A percentile compares a stretch with the other conserved stretches of the same genome.
Evolutionary conservation across 2,329 filamentous ascomycete genomes (phyloP).

Genomic region (Sporothrix variecibatus): DNA sequence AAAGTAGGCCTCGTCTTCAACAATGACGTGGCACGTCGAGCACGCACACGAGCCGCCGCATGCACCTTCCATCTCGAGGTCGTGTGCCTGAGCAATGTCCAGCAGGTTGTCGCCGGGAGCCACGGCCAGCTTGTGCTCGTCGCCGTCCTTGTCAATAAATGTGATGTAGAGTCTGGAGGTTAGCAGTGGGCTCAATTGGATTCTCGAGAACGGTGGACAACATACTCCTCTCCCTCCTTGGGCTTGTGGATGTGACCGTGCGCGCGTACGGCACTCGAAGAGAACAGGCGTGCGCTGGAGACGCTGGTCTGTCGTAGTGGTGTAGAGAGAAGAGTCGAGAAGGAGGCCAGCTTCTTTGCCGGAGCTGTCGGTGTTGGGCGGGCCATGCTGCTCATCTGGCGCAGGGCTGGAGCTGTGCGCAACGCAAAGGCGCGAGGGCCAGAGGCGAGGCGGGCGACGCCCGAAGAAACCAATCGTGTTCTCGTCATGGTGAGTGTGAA

Average conservation of each 20-base stretch:
- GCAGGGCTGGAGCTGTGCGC: background rate
- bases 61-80: constrained; percentile 97
- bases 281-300: constrained; percentile 52
- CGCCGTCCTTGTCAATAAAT: constrained; percentile 88
- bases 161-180: constrained; percentile 77
- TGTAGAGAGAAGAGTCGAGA: background rate
- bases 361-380: background rate
- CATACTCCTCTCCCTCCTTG: constrained; percentile 86
- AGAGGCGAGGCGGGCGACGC: background rate
- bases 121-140: constrained; percentile 75
- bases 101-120: constrained; percentile 87
- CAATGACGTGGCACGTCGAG: constrained; percentile 90
- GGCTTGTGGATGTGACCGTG: constrained; percentile 85
- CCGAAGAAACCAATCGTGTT: constrained; percentile 6
- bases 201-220: background rate
- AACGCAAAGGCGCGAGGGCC: background rate
- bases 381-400: background rate
- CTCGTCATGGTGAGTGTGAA: background rate
- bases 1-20: constrained; percentile 70
- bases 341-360: background rate
- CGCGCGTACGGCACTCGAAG: constrained; percentile 57
- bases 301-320: background rate
- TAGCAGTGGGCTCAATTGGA: background rate
- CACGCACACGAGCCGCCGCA: constrained; percentile 94
- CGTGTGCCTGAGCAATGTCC: constrained; percentile 91